A percentile compares a stretch with the other conserved stretches of the same genome.
These are phyloP conservation scores for Mycena galericulata DNA, from an alignment of 768 basidiomycete species.

Conservation along the genomic window DNA sequence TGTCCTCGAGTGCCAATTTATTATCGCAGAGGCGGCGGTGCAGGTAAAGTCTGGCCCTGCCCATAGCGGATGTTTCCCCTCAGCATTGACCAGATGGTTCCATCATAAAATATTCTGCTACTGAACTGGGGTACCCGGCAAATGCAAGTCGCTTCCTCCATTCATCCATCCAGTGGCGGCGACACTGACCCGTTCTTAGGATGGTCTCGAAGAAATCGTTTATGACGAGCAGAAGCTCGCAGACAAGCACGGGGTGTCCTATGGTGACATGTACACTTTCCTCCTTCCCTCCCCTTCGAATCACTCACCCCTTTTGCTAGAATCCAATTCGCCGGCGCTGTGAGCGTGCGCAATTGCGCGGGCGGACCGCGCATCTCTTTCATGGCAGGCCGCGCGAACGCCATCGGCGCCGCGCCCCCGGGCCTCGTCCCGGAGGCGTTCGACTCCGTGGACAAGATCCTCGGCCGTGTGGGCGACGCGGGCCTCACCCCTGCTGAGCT, in stretches of 20 bases:
- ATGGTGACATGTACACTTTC: conserved; percentile 28
- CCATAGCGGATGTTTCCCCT: not conserved
- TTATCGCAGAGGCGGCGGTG: conserved; percentile 20
- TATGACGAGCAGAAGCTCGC: conserved; percentile 8
- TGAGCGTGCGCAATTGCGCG: conserved; percentile 43
- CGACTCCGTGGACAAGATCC: conserved; percentile 25
- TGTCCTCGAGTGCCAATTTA: not conserved
- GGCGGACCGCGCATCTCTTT: conserved; percentile 42
- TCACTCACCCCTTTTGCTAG: not conserved
- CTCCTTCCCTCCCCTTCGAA: not conserved
- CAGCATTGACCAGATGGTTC: conserved; percentile 21
- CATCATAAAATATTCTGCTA: conserved; percentile 15
- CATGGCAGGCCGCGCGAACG: conserved; percentile 36
- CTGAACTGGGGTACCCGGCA: conserved; percentile 17
- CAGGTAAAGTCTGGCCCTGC: not conserved
- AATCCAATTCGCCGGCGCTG: conserved; percentile 50
- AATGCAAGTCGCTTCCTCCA: conserved; percentile 7
- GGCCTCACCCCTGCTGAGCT: conserved; percentile 30
- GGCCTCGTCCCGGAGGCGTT: conserved; percentile 21
- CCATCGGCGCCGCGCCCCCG: conserved; percentile 24
- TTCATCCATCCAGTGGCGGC: not conserved
- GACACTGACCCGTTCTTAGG: not conserved
- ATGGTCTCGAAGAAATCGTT: conserved; percentile 21
- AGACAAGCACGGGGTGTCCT: conserved; percentile 18
- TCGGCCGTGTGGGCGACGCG: conserved; percentile 26